These are phyloP conservation scores for Larix kaempferi DNA, from an alignment of 75 land plant species.

Conservation along the genomic window DNA sequence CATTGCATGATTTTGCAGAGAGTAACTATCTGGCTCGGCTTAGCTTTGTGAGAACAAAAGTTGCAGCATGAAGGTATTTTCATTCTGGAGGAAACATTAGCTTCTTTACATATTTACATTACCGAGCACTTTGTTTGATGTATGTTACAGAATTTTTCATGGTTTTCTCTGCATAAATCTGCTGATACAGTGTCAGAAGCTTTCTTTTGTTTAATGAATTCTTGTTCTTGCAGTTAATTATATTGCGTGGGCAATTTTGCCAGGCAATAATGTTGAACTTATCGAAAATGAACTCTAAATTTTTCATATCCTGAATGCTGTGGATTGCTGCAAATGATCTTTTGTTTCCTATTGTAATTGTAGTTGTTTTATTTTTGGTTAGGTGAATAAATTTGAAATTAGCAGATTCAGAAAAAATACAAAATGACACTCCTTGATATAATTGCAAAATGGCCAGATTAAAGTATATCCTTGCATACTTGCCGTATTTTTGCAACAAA, in stretches of 20 bases:
- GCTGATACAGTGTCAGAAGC: background rate
- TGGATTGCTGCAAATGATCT: background rate
- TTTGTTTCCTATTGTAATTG: slow-evolving; percentile 1
- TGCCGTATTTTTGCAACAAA: too few species aligned
- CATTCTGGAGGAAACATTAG: background rate
- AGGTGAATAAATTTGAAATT: too few species aligned
- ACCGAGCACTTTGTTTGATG: background rate
- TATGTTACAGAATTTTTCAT: background rate
- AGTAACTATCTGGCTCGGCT: slow-evolving; percentile 78
- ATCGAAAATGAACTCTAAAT: background rate
- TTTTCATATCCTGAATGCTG: background rate
- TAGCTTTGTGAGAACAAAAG: slow-evolving; percentile 55
- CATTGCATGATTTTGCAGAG: slow-evolving; percentile 90
- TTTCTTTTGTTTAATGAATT: background rate
- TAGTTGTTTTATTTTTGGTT: too few species aligned
- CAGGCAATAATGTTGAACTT: background rate
- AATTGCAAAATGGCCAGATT: too few species aligned
- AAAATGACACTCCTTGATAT: too few species aligned
- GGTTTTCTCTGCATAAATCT: background rate
- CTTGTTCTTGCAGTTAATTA: background rate
- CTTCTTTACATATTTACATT: background rate
- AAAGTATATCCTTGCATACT: too few species aligned
- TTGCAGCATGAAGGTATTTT: slow-evolving; percentile 15
- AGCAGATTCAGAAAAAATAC: too few species aligned
- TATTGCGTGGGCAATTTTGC: background rate